phyloP scores from a whole-genome alignment of 2,329 filamentous ascomycete species.

The Talaromyces funiculosus region DNA sequence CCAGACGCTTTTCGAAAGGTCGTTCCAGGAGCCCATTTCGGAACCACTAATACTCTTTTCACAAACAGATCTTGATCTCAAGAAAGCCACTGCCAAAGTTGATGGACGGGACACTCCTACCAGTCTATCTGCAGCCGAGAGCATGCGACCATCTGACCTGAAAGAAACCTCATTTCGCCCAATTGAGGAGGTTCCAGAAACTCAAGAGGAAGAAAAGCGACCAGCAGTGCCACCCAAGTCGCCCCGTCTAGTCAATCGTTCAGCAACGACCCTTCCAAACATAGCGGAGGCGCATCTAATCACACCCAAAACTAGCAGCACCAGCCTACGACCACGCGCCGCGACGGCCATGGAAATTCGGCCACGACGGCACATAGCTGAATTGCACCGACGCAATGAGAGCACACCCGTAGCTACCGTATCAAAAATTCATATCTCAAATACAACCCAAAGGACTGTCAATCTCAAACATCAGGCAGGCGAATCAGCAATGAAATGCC shows the following conservation, averaged over 20 bases:
- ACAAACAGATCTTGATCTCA: not conserved
- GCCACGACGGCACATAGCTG: not conserved
- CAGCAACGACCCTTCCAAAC: not conserved
- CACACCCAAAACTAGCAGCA: not conserved
- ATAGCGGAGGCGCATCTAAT: not conserved
- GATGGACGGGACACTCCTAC: not conserved
- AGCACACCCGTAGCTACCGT: not conserved
- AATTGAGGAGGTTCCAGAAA: not conserved
- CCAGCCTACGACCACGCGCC: not conserved
- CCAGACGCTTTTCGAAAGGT: conserved; percentile 11
- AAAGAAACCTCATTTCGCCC: not conserved
- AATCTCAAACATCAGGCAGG: conserved; percentile 10
- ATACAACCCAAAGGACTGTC: not conserved
- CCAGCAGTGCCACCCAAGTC: conserved; percentile 26
- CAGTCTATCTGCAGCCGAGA: not conserved
- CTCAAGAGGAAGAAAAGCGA: conserved; percentile 13
- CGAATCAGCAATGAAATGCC: conserved; percentile 13
- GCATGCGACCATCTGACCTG: not conserved
- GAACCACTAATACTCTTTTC: conserved; percentile 13
- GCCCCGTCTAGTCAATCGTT: conserved; percentile 17
- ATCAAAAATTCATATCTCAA: not conserved
- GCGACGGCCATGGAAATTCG: conserved; percentile 10
- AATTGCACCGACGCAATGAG: conserved; percentile 13
- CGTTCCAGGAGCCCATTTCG: conserved; percentile 10
- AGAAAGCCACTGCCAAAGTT: not conserved